Conservation (phyloP, 192 early-diverging fungal species). For the Allomyces arbusculus region DNA sequence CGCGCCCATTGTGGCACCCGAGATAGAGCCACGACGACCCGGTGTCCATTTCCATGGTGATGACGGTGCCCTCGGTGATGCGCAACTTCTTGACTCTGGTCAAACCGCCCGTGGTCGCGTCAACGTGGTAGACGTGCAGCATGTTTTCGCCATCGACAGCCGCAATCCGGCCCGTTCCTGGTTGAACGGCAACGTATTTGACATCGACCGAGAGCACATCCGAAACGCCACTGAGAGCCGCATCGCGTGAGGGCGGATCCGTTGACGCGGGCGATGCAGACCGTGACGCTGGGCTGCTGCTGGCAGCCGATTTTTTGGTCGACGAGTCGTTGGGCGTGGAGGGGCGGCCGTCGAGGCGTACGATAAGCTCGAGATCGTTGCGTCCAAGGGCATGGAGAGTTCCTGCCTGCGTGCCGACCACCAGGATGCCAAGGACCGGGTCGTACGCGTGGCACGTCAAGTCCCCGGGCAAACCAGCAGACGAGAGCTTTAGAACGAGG, state of each 20-base stretch:
- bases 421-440: not conserved
- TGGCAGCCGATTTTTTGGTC: not conserved
- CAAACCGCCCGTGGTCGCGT: not conserved
- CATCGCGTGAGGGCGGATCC: not conserved
- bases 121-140: not conserved
- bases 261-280: not conserved
- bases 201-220: not conserved
- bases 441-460: not conserved
- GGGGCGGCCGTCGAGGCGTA: not conserved
- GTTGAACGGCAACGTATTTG: not conserved
- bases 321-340: not conserved
- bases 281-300: not conserved
- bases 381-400: not conserved
- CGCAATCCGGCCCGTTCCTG: not conserved
- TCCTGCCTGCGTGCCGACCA: not conserved
- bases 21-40: not conserved
- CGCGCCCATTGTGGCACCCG: not conserved
- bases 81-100: not conserved
- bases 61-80: not conserved
- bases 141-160: not conserved
- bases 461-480: not conserved
- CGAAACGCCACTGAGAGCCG: not conserved
- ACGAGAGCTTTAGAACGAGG: not conserved
- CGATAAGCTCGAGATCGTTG: not conserved
- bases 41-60: not conserved